Evolutionary conservation across 441 rosid species (phyloP).

Genomic region (Arabidopsis lyrata): DNA sequence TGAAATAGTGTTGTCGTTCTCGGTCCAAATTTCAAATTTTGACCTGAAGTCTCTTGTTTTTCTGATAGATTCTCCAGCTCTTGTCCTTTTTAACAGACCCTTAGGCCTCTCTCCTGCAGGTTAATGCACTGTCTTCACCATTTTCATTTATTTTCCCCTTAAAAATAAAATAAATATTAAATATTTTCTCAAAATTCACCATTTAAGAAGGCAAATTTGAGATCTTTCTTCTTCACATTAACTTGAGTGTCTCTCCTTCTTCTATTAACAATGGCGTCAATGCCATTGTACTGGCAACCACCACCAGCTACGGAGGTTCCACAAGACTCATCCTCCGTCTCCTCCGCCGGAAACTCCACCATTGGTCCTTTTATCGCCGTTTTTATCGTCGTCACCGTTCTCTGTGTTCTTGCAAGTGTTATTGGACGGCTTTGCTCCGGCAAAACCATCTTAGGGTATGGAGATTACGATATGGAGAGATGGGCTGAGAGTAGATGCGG

Average conservation of each 20-base stretch:
- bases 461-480: conserved; percentile 67
- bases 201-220: conserved; percentile 17
- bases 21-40: neutral
- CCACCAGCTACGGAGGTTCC: conserved; percentile 49
- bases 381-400: conserved; percentile 53
- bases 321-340: conserved; percentile 43
- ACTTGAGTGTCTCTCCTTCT: neutral
- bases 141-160: neutral
- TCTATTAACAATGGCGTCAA: conserved; percentile 46
- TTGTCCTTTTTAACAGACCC: conserved; percentile 27
- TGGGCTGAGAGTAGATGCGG: conserved; percentile 75
- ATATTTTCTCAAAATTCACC: neutral
- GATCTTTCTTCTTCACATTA: conserved; percentile 4
- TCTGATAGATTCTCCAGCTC: conserved; percentile 26
- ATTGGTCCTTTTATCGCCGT: conserved; percentile 68
- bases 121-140: conserved; percentile 25
- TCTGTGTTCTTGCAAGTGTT: conserved; percentile 59
- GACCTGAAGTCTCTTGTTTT: conserved; percentile 31
- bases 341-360: conserved; percentile 49
- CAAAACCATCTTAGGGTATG: conserved; percentile 64
- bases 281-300: conserved; percentile 57
- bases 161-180: neutral
- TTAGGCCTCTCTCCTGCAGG: conserved; percentile 24
- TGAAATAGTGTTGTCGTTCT: conserved; percentile 3
- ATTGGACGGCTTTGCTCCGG: conserved; percentile 82